Evolutionary conservation across 1,284 basidiomycete genomes (phyloP), one percentile per base, ranked within the genome.

Genomic region (Pyrrhoderma lamaoense): DNA sequence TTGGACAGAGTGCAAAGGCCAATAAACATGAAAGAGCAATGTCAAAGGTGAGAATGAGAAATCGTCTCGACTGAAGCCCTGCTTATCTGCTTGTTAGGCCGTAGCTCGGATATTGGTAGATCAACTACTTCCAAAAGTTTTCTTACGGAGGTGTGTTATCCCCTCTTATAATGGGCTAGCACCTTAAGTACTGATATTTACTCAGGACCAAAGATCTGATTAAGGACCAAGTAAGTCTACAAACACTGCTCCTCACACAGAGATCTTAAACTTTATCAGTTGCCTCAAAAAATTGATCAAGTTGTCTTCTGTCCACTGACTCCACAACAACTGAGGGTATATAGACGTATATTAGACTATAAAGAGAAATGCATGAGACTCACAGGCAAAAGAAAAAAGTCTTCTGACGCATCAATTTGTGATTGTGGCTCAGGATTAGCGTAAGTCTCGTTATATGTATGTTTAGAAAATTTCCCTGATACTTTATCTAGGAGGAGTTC

Each of bases 251-350:
- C 1, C 47, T 25, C 40, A 11, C n/a, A n/a, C n/a, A n/a, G n/a
- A n/a, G n/a, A 54, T 38, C 22, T 23, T 11, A 34, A 42, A 16
- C 45, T 45, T 3, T 23, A 25, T 3, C 58, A 92, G 81, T 73
- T 94, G 11, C 91, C 91, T 0, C 70, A 72, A 57, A 94, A 94
- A 69, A 77, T 74, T 0, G 91, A 94, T 59, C 74, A 89, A 61
- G 84, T 93, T n/a, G 88, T 93, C 4, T 92, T 93, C 61, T 94
- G 91, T 62, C 89, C 89, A 14, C 67, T 94, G 43, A 85, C 86
- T 0, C 54, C 67, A 0, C 73, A 68, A 35, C 91, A 93, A 64
- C 75, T 80, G 18, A 61, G 65, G 9, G 84, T 81, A 0, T 93
- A 94, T 66, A 84, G 79, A 57, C 73, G 76, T 2, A 74, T 93